Conservation (phyloP, 2,329 filamentous ascomycete species). For the Apiospora pterosperma region DNA sequence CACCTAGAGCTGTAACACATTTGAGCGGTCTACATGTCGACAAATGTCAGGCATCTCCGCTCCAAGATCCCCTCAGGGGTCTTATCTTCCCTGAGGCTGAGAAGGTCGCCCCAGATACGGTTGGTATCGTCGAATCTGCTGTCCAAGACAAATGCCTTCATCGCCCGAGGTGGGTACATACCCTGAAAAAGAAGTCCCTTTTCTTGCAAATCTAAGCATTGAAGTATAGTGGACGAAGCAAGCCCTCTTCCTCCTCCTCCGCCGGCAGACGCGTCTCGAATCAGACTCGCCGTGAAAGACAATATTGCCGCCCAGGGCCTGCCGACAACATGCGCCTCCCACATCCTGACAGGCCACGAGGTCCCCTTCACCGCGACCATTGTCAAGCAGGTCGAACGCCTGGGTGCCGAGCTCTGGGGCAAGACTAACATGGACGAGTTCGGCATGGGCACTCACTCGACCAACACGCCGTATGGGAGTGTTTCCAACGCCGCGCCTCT, state of each 20-base stretch:
- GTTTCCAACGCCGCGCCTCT: slow-evolving; percentile 51
- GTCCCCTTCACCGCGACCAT: slow-evolving; percentile 84
- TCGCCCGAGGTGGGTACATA: not conserved
- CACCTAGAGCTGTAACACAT: not conserved
- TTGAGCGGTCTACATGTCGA: slow-evolving; percentile 28
- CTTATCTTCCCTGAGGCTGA: slow-evolving; percentile 14
- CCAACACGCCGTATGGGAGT: slow-evolving; percentile 62
- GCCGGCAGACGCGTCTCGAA: slow-evolving; percentile 13
- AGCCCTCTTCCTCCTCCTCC: not conserved
- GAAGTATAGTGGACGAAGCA: not conserved
- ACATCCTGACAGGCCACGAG: slow-evolving; percentile 64
- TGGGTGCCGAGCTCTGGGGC: slow-evolving; percentile 62
- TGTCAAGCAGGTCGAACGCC: slow-evolving; percentile 60
- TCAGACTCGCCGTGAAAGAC: slow-evolving; percentile 67
- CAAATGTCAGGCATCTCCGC: slow-evolving; percentile 26
- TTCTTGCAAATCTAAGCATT: not conserved
- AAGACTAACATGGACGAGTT: slow-evolving; percentile 97
- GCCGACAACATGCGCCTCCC: slow-evolving; percentile 82
- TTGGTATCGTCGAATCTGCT: not conserved
- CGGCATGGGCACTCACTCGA: slow-evolving; percentile 86
- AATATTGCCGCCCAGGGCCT: slow-evolving; percentile 65
- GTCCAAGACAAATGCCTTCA: not conserved
- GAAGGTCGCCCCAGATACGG: not conserved
- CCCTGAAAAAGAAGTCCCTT: not conserved
- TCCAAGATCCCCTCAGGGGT: slow-evolving; percentile 23